Conservation (phyloP, 768 basidiomycete genomes). For the Cystobasidium tubakii region DNA sequence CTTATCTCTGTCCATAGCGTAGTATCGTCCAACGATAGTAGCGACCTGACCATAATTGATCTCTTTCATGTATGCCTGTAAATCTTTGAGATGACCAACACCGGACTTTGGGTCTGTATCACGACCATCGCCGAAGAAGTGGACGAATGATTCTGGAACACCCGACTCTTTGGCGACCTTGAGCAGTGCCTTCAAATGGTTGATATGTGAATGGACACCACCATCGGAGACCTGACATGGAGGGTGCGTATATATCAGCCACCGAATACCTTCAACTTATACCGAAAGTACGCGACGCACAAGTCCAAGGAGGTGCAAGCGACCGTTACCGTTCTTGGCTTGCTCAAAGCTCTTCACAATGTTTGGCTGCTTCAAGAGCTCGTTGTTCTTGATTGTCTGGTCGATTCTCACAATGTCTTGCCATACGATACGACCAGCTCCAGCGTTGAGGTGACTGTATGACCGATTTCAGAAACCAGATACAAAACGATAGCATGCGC, state of each 20-base stretch:
- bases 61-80: conserved; percentile 73
- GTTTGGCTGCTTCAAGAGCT: conserved; percentile 57
- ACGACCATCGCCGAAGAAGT: conserved; percentile 91
- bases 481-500: no score
- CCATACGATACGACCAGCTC: conserved; percentile 91
- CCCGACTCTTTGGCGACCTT: conserved; percentile 80
- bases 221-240: conserved; percentile 63
- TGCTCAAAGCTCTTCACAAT: conserved; percentile 56
- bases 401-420: conserved; percentile 96
- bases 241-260: no score
- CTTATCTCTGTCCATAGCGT: conserved; percentile 96
- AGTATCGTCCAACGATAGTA: conserved; percentile 83
- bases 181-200: conserved; percentile 79
- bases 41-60: conserved; percentile 67
- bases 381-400: conserved; percentile 70
- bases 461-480: no score
- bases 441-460: conserved; percentile 81
- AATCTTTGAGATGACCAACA: conserved; percentile 66
- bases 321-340: conserved; percentile 70
- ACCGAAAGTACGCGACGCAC: conserved; percentile 51
- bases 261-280: background rate
- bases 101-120: conserved; percentile 86
- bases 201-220: conserved; percentile 93
- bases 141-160: conserved; percentile 78
- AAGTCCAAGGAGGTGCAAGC: conserved; percentile 81